Conservation (phyloP, 2,329 filamentous ascomycete genomes). For the Fusarium sp. region DNA sequence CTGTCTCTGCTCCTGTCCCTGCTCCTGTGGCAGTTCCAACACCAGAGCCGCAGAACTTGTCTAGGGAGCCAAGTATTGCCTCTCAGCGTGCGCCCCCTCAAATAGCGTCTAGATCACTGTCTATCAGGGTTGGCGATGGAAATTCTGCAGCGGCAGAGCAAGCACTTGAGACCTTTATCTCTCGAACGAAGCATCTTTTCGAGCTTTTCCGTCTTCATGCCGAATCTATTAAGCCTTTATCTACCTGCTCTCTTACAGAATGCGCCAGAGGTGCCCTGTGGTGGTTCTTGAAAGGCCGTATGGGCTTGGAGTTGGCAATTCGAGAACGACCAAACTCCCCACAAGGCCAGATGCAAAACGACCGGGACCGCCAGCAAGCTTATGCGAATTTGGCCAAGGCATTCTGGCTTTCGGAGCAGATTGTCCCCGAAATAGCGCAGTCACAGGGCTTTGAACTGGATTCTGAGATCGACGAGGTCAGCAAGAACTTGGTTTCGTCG, state of each 20-base stretch:
- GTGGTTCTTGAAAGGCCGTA: slow-evolving; percentile 90
- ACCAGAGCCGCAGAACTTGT: slow-evolving; percentile 35
- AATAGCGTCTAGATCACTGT: slow-evolving; percentile 48
- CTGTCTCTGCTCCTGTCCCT: slow-evolving; percentile 4
- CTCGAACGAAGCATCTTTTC: slow-evolving; percentile 78
- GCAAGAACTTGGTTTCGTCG: slow-evolving; percentile 70
- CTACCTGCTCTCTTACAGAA: slow-evolving; percentile 71
- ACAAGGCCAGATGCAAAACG: slow-evolving; percentile 65
- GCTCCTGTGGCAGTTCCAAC: slow-evolving; percentile 17
- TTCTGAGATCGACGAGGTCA: slow-evolving; percentile 63
- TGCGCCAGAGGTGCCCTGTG: slow-evolving; percentile 81
- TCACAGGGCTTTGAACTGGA: slow-evolving; percentile 57
- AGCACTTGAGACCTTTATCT: slow-evolving; percentile 76
- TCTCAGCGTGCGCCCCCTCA: slow-evolving; percentile 45
- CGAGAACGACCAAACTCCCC: slow-evolving; percentile 68
- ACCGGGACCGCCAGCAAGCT: slow-evolving; percentile 76
- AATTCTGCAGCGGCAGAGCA: slow-evolving; percentile 67
- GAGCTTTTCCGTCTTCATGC: slow-evolving; percentile 83
- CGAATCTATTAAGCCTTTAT: slow-evolving; percentile 76
- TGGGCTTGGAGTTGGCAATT: slow-evolving; percentile 78
- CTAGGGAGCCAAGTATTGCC: slow-evolving; percentile 38
- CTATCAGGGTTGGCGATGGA: slow-evolving; percentile 56
- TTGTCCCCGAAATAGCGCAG: slow-evolving; percentile 62
- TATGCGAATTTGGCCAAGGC: slow-evolving; percentile 88
- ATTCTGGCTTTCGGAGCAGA: slow-evolving; percentile 79